Evolutionary conservation across 768 basidiomycete species (phyloP).

Genomic region (Pleurotus tuoliensis): DNA sequence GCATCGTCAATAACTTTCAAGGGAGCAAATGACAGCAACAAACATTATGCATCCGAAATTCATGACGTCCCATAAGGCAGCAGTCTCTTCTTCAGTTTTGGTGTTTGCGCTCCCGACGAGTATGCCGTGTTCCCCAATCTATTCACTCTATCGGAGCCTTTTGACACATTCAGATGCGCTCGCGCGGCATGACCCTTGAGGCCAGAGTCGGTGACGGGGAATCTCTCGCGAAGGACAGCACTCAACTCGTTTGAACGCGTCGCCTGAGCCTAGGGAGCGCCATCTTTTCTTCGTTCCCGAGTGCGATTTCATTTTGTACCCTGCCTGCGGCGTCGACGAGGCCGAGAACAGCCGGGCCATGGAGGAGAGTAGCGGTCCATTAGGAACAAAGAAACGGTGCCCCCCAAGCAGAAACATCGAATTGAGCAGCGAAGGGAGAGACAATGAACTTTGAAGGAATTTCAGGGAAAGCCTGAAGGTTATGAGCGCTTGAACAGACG

Average conservation of each 20-base stretch:
- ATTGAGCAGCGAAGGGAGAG: not conserved
- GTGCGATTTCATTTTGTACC: constrained; percentile 80
- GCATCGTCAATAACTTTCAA: not conserved
- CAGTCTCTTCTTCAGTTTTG: constrained; percentile 59
- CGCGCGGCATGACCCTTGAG: constrained; percentile 66
- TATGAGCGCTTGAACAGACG: no score
- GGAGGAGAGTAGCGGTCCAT: constrained; percentile 13
- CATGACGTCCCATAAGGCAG: constrained; percentile 59
- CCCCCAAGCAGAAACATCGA: not conserved
- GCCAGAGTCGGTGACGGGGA: not conserved
- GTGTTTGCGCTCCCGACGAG: constrained; percentile 60
- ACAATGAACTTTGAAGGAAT: not conserved
- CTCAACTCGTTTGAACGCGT: constrained; percentile 69
- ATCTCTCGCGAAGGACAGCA: constrained; percentile 18
- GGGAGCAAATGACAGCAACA: no score
- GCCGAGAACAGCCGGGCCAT: constrained; percentile 53
- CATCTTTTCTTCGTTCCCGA: constrained; percentile 81
- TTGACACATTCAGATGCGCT: constrained; percentile 67
- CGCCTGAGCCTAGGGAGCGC: constrained; percentile 63
- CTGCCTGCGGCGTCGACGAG: constrained; percentile 47
- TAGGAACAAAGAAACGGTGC: constrained; percentile 1
- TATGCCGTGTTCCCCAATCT: constrained; percentile 62
- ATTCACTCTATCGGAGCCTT: constrained; percentile 64
- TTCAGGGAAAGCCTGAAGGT: no score
- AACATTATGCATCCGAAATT: not conserved